Evolutionary conservation across 2,329 filamentous ascomycete genomes (phyloP).

Genomic region (Bipolaris sorokiniana): DNA sequence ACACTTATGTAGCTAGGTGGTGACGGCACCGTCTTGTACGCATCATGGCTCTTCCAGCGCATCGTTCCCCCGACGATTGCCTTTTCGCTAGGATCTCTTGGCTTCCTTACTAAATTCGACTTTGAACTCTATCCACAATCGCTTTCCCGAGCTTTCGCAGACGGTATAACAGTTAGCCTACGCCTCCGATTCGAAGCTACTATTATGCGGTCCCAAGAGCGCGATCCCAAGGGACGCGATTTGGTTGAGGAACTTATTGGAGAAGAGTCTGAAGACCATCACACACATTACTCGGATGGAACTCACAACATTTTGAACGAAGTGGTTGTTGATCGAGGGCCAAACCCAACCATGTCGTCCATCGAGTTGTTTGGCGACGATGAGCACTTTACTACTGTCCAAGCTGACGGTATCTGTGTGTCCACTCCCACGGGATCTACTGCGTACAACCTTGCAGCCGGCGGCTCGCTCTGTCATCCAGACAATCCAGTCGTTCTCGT

Average conservation of each 20-base stretch:
- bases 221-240: slow-evolving; percentile 44
- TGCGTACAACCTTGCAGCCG: slow-evolving; percentile 93
- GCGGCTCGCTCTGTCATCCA: slow-evolving; percentile 92
- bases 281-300: slow-evolving; percentile 82
- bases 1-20: slow-evolving; percentile 68
- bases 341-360: slow-evolving; percentile 91
- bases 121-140: slow-evolving; percentile 76
- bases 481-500: slow-evolving; percentile 96
- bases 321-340: slow-evolving; percentile 92
- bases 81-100: slow-evolving; percentile 88
- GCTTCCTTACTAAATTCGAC: slow-evolving; percentile 96
- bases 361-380: slow-evolving; percentile 94
- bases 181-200: slow-evolving; percentile 91
- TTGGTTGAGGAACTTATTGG: slow-evolving; percentile 90
- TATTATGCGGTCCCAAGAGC: slow-evolving; percentile 77
- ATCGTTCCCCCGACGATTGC: slow-evolving; percentile 93
- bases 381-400: slow-evolving; percentile 91
- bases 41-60: slow-evolving; percentile 95
- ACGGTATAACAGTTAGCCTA: slow-evolving; percentile 87
- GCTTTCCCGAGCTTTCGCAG: slow-evolving; percentile 72
- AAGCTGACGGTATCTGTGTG: slow-evolving; percentile 91
- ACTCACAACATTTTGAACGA: slow-evolving; percentile 94
- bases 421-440: slow-evolving; percentile 94
- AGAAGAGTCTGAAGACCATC: slow-evolving; percentile 80
- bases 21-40: slow-evolving; percentile 95